A percentile compares a stretch with the other conserved stretches of the same genome.
Conservation (phyloP, 768 basidiomycete genomes). For the Lactarius quietus region DNA sequence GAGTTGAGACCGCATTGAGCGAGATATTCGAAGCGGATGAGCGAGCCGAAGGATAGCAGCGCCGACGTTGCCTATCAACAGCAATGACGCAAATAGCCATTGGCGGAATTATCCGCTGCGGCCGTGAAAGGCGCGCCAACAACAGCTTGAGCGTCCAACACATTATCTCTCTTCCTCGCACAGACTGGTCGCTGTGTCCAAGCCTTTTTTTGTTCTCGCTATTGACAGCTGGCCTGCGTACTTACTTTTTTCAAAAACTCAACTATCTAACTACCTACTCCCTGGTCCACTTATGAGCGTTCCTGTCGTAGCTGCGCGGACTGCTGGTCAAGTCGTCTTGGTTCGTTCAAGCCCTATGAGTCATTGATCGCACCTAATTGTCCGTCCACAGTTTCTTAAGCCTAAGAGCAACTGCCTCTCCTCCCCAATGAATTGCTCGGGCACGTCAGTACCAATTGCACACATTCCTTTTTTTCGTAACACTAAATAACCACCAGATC, state of each 20-base stretch:
- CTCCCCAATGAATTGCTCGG: constrained; percentile 18
- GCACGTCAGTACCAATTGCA: neutral
- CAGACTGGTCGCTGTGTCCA: constrained; percentile 22
- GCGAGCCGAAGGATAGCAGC: too few species aligned
- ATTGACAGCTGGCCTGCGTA: constrained; percentile 15
- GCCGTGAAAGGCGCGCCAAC: neutral
- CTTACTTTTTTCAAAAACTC: neutral
- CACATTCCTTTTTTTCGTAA: neutral
- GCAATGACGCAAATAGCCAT: neutral
- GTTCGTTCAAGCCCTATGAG: constrained; percentile 10
- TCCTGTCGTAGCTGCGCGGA: constrained; percentile 13
- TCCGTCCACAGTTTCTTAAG: constrained; percentile 6
- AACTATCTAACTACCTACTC: neutral
- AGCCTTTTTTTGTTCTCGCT: neutral
- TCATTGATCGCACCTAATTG: neutral
- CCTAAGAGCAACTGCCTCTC: constrained; percentile 1
- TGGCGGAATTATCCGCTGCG: neutral
- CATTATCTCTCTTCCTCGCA: constrained; percentile 1
- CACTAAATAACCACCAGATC: constrained; percentile 32
- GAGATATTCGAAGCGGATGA: too few species aligned
- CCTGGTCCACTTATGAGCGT: constrained; percentile 12
- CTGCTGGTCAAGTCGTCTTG: constrained; percentile 13
- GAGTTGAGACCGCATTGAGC: too few species aligned
- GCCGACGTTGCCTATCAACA: neutral
- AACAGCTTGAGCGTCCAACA: neutral